Base-by-base conservation (phyloP, 345 rosid species). In the Aquilaria sinensis region DNA sequence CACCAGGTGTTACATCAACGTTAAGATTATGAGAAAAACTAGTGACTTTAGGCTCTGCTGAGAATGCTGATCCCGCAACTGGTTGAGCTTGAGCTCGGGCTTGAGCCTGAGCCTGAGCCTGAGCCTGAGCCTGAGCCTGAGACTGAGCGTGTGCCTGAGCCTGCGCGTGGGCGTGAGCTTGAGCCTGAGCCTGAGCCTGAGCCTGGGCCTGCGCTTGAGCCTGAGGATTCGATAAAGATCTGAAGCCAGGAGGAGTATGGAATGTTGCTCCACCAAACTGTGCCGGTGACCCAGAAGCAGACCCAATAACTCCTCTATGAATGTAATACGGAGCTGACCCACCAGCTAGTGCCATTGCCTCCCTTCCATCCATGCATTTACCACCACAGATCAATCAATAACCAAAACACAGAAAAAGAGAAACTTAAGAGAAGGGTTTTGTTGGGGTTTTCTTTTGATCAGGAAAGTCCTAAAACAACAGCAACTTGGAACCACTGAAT, bases 291-390 rank as follows among this genome's bases (percentile, higher is more conserved):
- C 76, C 85, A 65, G 86, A 75, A 47, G 82, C 84, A 72, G 71
- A 51, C 51, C 76, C 85, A 48, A 54, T 47, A 48, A 56, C 54
- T 60, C 90, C 90, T 77, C 94, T 89, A 41, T 87, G 96, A 56
- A 93, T 71, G 87, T 85, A 88, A 67, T 81, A 93, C 31, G 83
- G 92, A 70, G 90, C 45, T 71, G 93, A 85, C 34, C 88, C 85
- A 66, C 90, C 83, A 65, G 98, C 81, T 62, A 88, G 78, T 74
- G 88, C 67, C 89, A 88, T 88, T 57, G 88, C 97, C 80, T 91
- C 99, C 80, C 92, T 83, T 54, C 94, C 94, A 79, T 91, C 99
- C 99, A 95, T 95, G 85, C 96, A 95, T 89, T 80, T 80, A 94
- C 86, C 57, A 65, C 53, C 56, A 51, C 23, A 43, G 29, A 66